phyloP scores from a whole-genome alignment of 352 stramenopile genomes.

The Phytophthora crassamura region DNA sequence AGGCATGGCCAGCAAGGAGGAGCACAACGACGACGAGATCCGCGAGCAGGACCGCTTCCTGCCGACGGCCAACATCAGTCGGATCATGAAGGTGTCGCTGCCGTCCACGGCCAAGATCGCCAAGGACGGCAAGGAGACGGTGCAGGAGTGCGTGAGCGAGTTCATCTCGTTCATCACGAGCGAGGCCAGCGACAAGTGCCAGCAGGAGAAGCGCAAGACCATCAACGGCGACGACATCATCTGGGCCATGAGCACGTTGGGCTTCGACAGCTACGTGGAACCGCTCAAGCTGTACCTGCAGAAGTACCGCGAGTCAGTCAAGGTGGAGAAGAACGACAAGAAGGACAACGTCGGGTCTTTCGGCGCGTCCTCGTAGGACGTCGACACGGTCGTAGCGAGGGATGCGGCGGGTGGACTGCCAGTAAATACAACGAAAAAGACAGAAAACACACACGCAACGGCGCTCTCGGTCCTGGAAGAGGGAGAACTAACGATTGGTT shows the following conservation, averaged over 20 bases:
- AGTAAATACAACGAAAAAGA: constrained; percentile 40
- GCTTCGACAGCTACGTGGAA: constrained; percentile 99
- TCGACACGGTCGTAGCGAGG: constrained; percentile 1
- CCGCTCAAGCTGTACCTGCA: constrained; percentile 98
- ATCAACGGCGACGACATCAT: constrained; percentile 99
- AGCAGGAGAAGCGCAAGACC: constrained; percentile 99
- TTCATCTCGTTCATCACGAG: constrained; percentile 99
- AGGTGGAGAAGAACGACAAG: constrained; percentile 92
- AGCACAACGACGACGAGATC: constrained; percentile 92
- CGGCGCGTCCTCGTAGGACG: constrained; percentile 76
- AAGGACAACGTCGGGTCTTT: constrained; percentile 91
- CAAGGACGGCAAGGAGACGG: constrained; percentile 99
- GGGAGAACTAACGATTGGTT: constrained; percentile 1
- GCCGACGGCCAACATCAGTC: constrained; percentile 99
- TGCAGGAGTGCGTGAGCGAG: constrained; percentile 99
- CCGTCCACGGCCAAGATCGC: constrained; percentile 99
- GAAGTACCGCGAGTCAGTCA: constrained; percentile 97
- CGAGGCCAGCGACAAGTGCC: constrained; percentile 98
- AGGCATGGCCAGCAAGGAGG: constrained; percentile 80
- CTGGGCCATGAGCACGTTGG: constrained; percentile 99
- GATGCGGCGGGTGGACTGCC: not conserved
- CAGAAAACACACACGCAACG: constrained; percentile 6
- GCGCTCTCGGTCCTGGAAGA: not conserved
- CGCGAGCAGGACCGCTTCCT: constrained; percentile 98
- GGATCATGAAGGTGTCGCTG: constrained; percentile 99